phyloP scores from a whole-genome alignment of 441 rosid species.

The Adansonia gregorii region DNA sequence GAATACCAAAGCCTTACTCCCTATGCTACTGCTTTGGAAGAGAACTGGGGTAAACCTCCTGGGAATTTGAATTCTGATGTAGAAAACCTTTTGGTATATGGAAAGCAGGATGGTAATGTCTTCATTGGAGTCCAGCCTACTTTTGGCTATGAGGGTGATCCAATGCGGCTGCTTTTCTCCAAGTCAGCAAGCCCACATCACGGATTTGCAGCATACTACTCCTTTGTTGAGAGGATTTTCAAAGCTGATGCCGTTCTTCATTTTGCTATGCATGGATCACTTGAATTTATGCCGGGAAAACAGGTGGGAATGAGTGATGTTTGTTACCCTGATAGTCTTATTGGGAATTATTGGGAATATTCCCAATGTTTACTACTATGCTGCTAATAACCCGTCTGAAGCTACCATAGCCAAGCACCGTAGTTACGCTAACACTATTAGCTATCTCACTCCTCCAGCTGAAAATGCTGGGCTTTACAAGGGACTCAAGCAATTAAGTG shows the following conservation, averaged over 20 bases:
- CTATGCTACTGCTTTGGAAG: slow-evolving; percentile 83
- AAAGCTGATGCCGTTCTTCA: slow-evolving; percentile 97
- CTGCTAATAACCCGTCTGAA: slow-evolving; percentile 97
- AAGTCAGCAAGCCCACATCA: slow-evolving; percentile 99
- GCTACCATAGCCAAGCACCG: slow-evolving; percentile 98
- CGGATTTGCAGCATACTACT: slow-evolving; percentile 96
- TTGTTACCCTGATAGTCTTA: slow-evolving; percentile 93
- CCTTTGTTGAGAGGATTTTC: slow-evolving; percentile 92
- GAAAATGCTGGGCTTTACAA: slow-evolving; percentile 99
- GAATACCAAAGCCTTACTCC: slow-evolving; percentile 87
- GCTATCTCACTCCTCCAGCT: slow-evolving; percentile 97
- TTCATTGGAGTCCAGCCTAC: slow-evolving; percentile 99
- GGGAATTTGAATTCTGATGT: slow-evolving; percentile 96
- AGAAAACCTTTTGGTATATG: slow-evolving; percentile 88
- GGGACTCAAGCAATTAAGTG: slow-evolving; percentile 96
- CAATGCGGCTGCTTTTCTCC: slow-evolving; percentile 95
- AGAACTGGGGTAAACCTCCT: slow-evolving; percentile 99
- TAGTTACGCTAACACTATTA: slow-evolving; percentile 95
- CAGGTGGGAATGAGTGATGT: slow-evolving; percentile 99
- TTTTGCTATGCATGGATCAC: slow-evolving; percentile 95
- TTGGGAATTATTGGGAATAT: slow-evolving; percentile 97
- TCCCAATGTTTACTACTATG: slow-evolving; percentile 94
- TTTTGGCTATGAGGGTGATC: slow-evolving; percentile 98
- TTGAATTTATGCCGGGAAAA: slow-evolving; percentile 99
- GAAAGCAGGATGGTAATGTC: slow-evolving; percentile 88